Conservation (phyloP, 495 filamentous ascomycete genomes). For the Glonium stellatum region DNA sequence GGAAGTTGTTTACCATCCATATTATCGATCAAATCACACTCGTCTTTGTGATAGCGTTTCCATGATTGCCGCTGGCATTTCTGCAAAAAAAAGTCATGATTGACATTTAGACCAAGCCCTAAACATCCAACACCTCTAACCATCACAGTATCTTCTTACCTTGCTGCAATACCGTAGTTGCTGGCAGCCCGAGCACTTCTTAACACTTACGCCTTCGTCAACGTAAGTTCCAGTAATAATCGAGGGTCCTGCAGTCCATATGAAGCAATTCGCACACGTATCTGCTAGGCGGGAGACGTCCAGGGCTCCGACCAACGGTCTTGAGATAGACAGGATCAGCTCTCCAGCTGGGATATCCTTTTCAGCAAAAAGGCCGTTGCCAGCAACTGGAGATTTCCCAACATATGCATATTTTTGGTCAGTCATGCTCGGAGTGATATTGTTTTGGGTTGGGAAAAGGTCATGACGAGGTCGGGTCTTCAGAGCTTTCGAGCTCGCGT, state of each 20-base stretch:
- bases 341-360: conserved; percentile 25
- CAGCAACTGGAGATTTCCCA: conserved; percentile 6
- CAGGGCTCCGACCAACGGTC: conserved; percentile 32
- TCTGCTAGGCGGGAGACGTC: conserved; percentile 29
- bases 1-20: conserved; percentile 13
- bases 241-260: conserved; percentile 29
- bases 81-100: conserved; percentile 32
- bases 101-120: neutral
- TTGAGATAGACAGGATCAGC: conserved; percentile 22
- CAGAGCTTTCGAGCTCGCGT: neutral
- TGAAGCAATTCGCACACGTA: conserved; percentile 38
- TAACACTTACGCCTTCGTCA: conserved; percentile 33
- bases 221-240: conserved; percentile 25
- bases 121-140: neutral
- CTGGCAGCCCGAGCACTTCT: conserved; percentile 55
- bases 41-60: conserved; percentile 52
- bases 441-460: neutral
- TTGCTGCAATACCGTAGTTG: conserved; percentile 60
- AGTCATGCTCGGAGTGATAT: neutral
- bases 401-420: neutral
- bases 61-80: conserved; percentile 56
- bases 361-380: conserved; percentile 35
- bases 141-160: conserved; percentile 37
- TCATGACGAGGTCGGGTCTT: neutral
- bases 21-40: conserved; percentile 42